Evolutionary conservation across 2,329 filamentous ascomycete species (phyloP), one percentile per base, ranked within the genome.

Genomic region (Exophiala lecanii-corni): DNA sequence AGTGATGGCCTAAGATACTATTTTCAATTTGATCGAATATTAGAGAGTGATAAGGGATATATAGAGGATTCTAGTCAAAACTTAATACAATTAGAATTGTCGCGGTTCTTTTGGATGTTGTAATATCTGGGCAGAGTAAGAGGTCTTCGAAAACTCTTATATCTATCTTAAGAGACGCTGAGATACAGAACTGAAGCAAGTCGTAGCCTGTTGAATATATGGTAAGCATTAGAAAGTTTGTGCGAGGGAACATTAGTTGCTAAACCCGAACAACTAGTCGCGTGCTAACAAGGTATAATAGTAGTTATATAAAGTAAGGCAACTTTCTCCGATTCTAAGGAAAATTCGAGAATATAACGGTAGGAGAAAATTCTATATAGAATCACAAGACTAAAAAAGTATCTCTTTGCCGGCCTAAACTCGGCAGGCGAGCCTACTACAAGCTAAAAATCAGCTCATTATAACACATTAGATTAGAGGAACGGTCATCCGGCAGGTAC

Each of bases 151-250:
- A 41, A 36, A 38, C 38, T 46, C 23, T 41, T 47, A 47, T 47
- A 47, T 30, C 39, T 26, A 34, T 20, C n/a, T 26, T 16, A 18
- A 16, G 20, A 26, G 39, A 26, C 7, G 23, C 23, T 26, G 23
- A n/a, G 23, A 6, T 26, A 26, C 23, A 26, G 6, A 6, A 12
- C 23, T 32, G 28, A 41, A 44, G 35, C 35, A 18, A 47, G 43
- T 38, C 15, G 31, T 36, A 39, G 21, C 41, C 9, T 21, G 37
- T 30, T 9, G 21, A 17, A 35, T 12, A 7, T 25, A 35, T 18
- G 23, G 38, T 49, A 49, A 49, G 45, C 46, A 49, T 25, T 49
- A 32, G 46, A 41, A 47, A 49, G 36, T 45, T 45, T 49, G 38
- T 49, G 17, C 46, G 46, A 49, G 25, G 19, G 33, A 20, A 21